A percentile compares a stretch with the other conserved stretches of the same genome.
These are phyloP conservation scores for Aegilops speltoides DNA, from an alignment of 176 grass and related monocot genomes.

Conservation along the genomic window DNA sequence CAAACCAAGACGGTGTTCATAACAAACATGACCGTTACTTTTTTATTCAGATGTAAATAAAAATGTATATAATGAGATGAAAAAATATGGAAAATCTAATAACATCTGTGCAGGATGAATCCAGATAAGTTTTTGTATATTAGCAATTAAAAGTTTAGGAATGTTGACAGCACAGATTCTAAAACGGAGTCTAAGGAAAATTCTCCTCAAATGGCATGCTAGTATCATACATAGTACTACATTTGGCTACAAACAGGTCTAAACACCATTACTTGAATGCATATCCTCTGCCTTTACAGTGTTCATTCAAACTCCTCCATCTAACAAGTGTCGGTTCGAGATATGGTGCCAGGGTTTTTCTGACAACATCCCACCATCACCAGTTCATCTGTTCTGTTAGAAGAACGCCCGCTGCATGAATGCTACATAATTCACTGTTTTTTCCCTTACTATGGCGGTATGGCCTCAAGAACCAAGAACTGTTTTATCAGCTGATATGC, in stretches of 20 bases:
- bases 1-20: not conserved
- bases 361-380: not conserved
- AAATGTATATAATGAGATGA: not conserved
- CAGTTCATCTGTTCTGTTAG: not conserved
- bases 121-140: not conserved
- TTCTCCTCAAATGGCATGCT: not conserved
- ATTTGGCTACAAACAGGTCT: not conserved
- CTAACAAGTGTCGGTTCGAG: not conserved
- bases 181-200: not conserved
- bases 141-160: not conserved
- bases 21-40: not conserved
- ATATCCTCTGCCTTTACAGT: not conserved
- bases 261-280: not conserved
- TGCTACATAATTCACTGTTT: not conserved
- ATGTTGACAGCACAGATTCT: not conserved
- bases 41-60: not conserved
- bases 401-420: not conserved
- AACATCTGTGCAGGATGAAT: not conserved
- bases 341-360: not conserved
- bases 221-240: not conserved
- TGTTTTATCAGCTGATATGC: not conserved
- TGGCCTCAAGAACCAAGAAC: not conserved
- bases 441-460: not conserved
- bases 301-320: not conserved
- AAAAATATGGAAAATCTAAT: not conserved